Percentiles rank a stretch among this genome's conserved stretches.
These are phyloP conservation scores for Pluteus cervinus DNA, from an alignment of 768 basidiomycete species.

Conservation along the genomic window DNA sequence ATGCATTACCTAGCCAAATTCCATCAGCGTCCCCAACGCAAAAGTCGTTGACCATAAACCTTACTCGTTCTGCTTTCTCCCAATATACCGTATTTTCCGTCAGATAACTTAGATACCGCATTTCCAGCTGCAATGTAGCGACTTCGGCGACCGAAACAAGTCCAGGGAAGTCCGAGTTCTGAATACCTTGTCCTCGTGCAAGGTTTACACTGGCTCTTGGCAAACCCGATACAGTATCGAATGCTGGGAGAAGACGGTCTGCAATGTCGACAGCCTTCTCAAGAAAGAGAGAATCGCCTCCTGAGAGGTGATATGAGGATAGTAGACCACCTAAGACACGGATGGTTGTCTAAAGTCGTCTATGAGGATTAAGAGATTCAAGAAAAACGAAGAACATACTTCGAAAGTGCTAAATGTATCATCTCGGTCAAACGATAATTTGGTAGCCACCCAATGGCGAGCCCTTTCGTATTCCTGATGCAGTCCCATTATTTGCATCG, in stretches of 20 bases:
- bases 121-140: slow-evolving; percentile 86
- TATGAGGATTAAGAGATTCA: not conserved
- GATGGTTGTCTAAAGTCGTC: slow-evolving; percentile 69
- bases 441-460: slow-evolving; percentile 65
- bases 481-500: slow-evolving; percentile 81
- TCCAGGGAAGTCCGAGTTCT: slow-evolving; percentile 51
- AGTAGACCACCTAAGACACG: slow-evolving; percentile 88
- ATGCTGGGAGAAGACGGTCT: slow-evolving; percentile 77
- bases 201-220: slow-evolving; percentile 82
- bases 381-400: slow-evolving; percentile 38
- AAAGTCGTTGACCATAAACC: slow-evolving; percentile 5
- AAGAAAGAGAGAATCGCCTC: slow-evolving; percentile 61
- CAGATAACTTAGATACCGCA: slow-evolving; percentile 78
- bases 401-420: slow-evolving; percentile 87
- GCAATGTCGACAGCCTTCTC: slow-evolving; percentile 78
- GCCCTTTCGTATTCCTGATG: slow-evolving; percentile 74
- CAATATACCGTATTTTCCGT: slow-evolving; percentile 78
- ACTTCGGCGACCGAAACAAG: slow-evolving; percentile 80
- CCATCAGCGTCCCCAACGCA: not conserved
- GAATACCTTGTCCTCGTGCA: slow-evolving; percentile 48
- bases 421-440: slow-evolving; percentile 72
- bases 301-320: slow-evolving; percentile 77
- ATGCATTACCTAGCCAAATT: slow-evolving; percentile 45
- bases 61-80: slow-evolving; percentile 70
- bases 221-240: slow-evolving; percentile 76